Evolutionary conservation across 2,329 filamentous ascomycete genomes (phyloP), one percentile per base, ranked within the genome.

Genomic region (Biscogniauxia mediterranea): DNA sequence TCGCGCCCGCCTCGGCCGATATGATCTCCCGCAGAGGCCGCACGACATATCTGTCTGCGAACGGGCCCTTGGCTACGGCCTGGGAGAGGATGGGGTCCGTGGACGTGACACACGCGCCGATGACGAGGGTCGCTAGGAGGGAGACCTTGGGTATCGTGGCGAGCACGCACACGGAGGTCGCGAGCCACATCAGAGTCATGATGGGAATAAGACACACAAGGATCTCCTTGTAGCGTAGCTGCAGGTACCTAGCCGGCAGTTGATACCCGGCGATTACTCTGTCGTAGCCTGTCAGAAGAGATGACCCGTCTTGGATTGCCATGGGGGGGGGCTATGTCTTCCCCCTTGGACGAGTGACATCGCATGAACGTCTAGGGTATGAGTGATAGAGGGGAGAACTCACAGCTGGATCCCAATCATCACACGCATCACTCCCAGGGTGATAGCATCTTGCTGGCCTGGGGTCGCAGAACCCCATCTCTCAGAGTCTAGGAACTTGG

Each of bases 11-110:
- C 64, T 88, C 85, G 0, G 85, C 80, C 0, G 85, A 87, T 20
- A 88, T 87, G 60, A 88, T 83, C 64, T 88, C 84, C 26, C 85
- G 80, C 3, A 88, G 75, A 2, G 80, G 77, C 1, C 84, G 79
- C 9, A 81, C 77, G 2, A 88, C 85, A 61, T 81, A 88, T 61
- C 85, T 86, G 66, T 88, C 85, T 0, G 86, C 79, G 65, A 89
- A 87, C 0, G 84, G 82, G 0, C 85, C 85, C 69, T 88, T 88
- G 19, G 85, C 86, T 17, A 88, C 80, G 25, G 84, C 83, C 66
- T 87, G 85, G 0, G 84, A 86, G 5, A 88, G 75, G n/a, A 88
- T 78, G 0, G 85, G 85, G 62, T 88, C 86, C 0, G 85, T 88
- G 59, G 80, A 86, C 2, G 85, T 86, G 11, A 87, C 84, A 56